Evolutionary conservation across 305 asterid species (phyloP).

Genomic region (Fraxinus nigra): DNA sequence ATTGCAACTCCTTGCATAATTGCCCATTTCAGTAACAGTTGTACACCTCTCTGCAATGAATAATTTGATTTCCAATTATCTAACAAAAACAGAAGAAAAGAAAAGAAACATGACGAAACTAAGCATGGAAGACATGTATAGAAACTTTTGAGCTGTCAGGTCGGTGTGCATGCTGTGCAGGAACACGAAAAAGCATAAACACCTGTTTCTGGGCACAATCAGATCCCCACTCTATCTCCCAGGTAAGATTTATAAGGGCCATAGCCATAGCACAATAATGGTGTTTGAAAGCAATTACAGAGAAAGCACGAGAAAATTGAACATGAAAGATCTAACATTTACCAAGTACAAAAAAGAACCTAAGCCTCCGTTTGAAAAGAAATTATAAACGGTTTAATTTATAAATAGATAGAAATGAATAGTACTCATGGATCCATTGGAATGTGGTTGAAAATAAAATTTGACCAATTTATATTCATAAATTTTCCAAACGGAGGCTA

Average conservation of each 20-base stretch:
- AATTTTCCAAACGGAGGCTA: not conserved
- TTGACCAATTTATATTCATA: too few species aligned
- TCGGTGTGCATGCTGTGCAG: conserved; percentile 8
- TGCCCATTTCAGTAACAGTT: conserved; percentile 87
- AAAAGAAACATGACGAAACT: conserved; percentile 10
- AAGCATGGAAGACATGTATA: conserved; percentile 4
- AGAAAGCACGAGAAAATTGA: not conserved
- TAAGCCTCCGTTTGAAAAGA: not conserved
- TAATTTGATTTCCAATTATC: conserved; percentile 21
- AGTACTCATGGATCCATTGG: too few species aligned
- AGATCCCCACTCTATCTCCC: conserved; percentile 88
- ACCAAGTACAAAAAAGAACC: not conserved
- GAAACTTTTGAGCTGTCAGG: conserved; percentile 10
- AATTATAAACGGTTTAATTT: too few species aligned
- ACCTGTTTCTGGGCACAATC: conserved; percentile 92
- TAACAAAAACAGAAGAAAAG: not conserved
- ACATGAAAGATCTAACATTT: not conserved
- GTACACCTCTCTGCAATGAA: conserved; percentile 73
- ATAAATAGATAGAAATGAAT: too few species aligned
- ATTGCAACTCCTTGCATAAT: conserved; percentile 97
- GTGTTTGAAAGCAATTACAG: conserved; percentile 14
- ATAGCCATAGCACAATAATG: conserved; percentile 79
- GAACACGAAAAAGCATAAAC: conserved; percentile 7
- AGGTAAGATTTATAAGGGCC: conserved; percentile 97
- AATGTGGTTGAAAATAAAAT: too few species aligned